A percentile compares a stretch with the other conserved stretches of the same genome.
Conservation (phyloP, 2,329 filamentous ascomycete genomes). For the Calonectria fujianensis region DNA sequence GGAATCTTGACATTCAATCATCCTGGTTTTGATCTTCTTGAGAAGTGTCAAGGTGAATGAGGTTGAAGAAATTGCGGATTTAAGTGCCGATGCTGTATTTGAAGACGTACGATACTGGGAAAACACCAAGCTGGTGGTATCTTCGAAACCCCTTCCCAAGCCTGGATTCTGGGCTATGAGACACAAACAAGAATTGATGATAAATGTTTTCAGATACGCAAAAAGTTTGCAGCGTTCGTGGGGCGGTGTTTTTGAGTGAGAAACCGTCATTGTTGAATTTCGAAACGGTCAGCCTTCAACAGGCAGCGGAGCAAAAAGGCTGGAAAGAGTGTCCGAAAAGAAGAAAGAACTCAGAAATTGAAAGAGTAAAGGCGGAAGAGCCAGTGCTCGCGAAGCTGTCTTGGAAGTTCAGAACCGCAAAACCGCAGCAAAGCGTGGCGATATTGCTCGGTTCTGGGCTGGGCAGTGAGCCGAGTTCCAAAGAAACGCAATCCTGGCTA, state of each 20-base stretch:
- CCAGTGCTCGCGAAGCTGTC: conserved; percentile 61
- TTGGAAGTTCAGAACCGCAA: conserved; percentile 61
- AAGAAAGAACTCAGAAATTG: not conserved
- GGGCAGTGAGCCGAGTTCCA: conserved; percentile 67
- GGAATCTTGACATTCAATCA: conserved; percentile 67
- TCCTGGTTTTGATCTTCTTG: conserved; percentile 68
- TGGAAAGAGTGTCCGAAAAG: not conserved
- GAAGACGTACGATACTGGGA: conserved; percentile 77
- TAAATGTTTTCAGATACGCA: conserved; percentile 80
- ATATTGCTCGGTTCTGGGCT: conserved; percentile 66
- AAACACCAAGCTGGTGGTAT: conserved; percentile 72
- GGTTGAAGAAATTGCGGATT: conserved; percentile 49
- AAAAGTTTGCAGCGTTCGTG: conserved; percentile 80
- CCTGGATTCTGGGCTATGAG: conserved; percentile 60
- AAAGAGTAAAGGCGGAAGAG: conserved; percentile 54
- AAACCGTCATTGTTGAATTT: conserved; percentile 74
- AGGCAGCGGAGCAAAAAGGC: conserved; percentile 39
- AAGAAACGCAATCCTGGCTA: conserved; percentile 63
- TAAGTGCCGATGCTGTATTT: conserved; percentile 61
- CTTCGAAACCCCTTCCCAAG: conserved; percentile 58
- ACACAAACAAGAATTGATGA: conserved; percentile 79
- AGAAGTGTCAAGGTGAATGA: conserved; percentile 63
- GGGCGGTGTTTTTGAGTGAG: conserved; percentile 78
- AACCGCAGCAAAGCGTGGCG: conserved; percentile 51
- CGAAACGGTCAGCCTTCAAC: not conserved